Evolutionary conservation across 2,329 filamentous ascomycete genomes (phyloP), one percentile per base, ranked within the genome.

Genomic region (Didymella glomerata): DNA sequence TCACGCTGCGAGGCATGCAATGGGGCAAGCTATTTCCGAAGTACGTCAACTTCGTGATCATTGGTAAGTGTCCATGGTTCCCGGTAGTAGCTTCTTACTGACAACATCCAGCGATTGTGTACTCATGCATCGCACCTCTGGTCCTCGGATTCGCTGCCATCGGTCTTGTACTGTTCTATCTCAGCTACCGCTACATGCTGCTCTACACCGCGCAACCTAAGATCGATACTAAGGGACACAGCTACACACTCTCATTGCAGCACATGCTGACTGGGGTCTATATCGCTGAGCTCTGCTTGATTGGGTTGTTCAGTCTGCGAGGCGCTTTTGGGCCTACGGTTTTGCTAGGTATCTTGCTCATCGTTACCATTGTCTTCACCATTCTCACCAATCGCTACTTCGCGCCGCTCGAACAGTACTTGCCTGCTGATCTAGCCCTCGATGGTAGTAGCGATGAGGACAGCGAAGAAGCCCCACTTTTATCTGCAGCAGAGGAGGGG

Each of bases 121-220:
- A 97, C 73, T 89, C 92, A 2, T 89, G 88, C 63, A 96, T 97
- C 68, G 91, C 93, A 2, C 94, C 93, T 0, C 80, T 97, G 11
- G 88, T 97, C 53, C 83, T 97, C 13, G 86, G 88, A 5, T 97
- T 97, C 70, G 91, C 92, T 1, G 88, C 89, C 1, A 83, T 91
- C 38, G 93, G 92, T 27, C 85, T 97, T 59, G 86, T 84, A 22
- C 81, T 95, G 41, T 93, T 97, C 78, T 96, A 96, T 75, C 81
- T 94, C 51, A 91, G 93, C 47, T 97, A 92, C 83, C 87, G 91
- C 18, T 97, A 98, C 83, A 96, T 97, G 73, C 79, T 98, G 54
- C 84, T 97, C 48, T 97, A 92, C 76, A 92, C 97, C 34, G 90
- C 88, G 49, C 91, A 96, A 73, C 87, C 90, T 9, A 80, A 86